These are phyloP conservation scores for Papiliotrema flavescens DNA, from an alignment of 1,284 basidiomycete species.

Conservation along the genomic window DNA sequence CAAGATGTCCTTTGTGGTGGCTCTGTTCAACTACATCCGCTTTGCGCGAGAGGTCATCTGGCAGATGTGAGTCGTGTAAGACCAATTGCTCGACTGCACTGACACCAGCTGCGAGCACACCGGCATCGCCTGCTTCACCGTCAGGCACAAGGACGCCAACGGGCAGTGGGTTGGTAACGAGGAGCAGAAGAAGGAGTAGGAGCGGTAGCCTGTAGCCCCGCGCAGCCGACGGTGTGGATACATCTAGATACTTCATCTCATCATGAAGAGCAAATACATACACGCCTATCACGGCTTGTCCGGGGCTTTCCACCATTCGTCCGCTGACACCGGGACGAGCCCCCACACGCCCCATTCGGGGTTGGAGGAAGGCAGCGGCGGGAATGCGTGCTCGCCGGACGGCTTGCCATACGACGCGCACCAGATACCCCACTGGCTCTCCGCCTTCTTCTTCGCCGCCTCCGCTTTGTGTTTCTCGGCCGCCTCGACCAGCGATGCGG, in stretches of 20 bases:
- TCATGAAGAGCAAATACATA: background rate
- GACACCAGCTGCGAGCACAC: constrained; percentile 64
- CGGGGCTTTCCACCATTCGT: constrained; percentile 2
- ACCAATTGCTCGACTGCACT: background rate
- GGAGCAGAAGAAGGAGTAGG: constrained; percentile 26
- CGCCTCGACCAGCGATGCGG: background rate
- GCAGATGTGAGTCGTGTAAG: constrained; percentile 63
- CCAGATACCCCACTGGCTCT: constrained; percentile 8
- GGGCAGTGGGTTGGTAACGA: constrained; percentile 64
- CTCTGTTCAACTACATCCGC: constrained; percentile 67
- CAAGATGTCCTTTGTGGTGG: constrained; percentile 54
- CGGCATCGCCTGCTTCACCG: constrained; percentile 86
- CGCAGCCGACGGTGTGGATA: no score
- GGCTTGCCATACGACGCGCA: constrained; percentile 3
- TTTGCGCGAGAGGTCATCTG: constrained; percentile 77
- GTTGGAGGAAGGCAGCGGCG: background rate
- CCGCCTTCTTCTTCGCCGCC: background rate
- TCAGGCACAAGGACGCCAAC: constrained; percentile 69
- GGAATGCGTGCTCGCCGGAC: background rate
- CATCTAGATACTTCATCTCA: no score
- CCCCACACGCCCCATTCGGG: constrained; percentile 11
- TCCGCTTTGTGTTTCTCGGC: constrained; percentile 1
- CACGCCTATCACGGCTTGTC: background rate
- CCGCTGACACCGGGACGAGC: constrained; percentile 1
- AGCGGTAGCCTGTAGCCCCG: no score